Evolutionary conservation across 805 yeast genomes (phyloP), one percentile per base, ranked within the genome.

Genomic region (Sungouiella thailandica): DNA sequence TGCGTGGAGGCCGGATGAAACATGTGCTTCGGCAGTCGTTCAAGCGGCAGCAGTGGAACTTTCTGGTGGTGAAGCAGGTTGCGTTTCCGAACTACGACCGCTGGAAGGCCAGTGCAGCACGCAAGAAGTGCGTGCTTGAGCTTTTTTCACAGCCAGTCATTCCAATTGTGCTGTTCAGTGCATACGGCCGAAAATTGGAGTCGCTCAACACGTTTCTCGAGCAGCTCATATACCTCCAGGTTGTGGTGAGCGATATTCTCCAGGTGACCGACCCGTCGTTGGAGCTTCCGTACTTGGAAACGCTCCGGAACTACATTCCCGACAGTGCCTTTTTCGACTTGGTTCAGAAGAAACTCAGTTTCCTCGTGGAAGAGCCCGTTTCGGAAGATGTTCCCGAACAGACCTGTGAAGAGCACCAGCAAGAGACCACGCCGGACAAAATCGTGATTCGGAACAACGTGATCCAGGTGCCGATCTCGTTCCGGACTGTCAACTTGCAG

Each of bases 301-400:
- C 46, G 12, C 33, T 54, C 1, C 13, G 42, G 15, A 41, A 40
- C 19, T 41, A 55, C 2, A 40, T 61, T 5, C 64, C 59, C 6
- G 36, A 35, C 32, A 5, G 43, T 22, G 15, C 39, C 46, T 43
- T 60, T 49, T 43, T 39, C 38, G 55, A 61, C 25, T 43, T 62
- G 15, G 56, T 66, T 4, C 60, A 58, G 31, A 50, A 50, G 25
- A 63, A 62, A 35, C 65, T 62, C 40, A 39, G 47, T 31, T 40
- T 52, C 29, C 47, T 65, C 43, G 28, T 51, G 6, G 17, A 28
- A 28, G 30, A 28, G 5, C 7, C 15, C 23, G 44, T 39, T n/a
- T 37, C 32, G 4, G 46, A 40, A 2, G 41, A 35, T 1, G 50
- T 43, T 5, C 47, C 37, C 5, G 37, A 17, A 13, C 20, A 17